Evolutionary conservation across 75 land plant genomes (phyloP), one percentile per base, ranked within the genome.

Genomic region (Pinus tabuliformis): DNA sequence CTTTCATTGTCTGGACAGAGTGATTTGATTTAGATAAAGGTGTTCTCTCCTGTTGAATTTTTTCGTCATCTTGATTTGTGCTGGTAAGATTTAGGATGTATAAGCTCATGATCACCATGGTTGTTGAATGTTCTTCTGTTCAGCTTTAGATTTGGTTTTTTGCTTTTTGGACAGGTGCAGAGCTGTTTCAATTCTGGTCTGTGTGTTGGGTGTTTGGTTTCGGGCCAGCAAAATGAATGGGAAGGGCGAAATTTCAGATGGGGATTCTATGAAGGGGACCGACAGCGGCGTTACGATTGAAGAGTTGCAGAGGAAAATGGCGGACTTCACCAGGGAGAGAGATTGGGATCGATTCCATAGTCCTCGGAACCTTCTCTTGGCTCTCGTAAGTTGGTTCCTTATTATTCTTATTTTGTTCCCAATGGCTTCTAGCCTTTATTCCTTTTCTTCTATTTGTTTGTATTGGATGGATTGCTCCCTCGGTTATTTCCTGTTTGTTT

Each of bases 261-360:
- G 37, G 16, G 42, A 33, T 62, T 26, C 64, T n/a, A 33, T 62
- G 64, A 62, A 24, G 30, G 58, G 28, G 74, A 24, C 26, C 74
- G 57, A 33, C 28, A 59, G 73, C 57, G 59, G 59, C 30, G 87
- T 87, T 36, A 79, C 84, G 14, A 78, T 89, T 11, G 80, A 84
- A 21, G 79, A 75, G 61, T 77, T 89, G 72, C 72, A 28, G 76
- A 62, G 45, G 57, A 84, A 77, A 70, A 78, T 87, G 84, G 86
- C 81, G 8, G 91, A 82, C n/a, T 89, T 89, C 56, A 84, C 91
- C 0, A 77, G 68, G 30, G 91, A 84, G 59, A 86, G 91, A 20
- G 86, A 87, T 59, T 89, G 91, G 91, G 87, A 84, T 58, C 81
- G 82, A 78, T 87, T 84, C 73, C 91, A 89, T 75, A 87, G 78